Evolutionary conservation across 495 filamentous ascomycete species (phyloP), one percentile per base, ranked within the genome.

Genomic region (Hypomontagnella submonticulosa): DNA sequence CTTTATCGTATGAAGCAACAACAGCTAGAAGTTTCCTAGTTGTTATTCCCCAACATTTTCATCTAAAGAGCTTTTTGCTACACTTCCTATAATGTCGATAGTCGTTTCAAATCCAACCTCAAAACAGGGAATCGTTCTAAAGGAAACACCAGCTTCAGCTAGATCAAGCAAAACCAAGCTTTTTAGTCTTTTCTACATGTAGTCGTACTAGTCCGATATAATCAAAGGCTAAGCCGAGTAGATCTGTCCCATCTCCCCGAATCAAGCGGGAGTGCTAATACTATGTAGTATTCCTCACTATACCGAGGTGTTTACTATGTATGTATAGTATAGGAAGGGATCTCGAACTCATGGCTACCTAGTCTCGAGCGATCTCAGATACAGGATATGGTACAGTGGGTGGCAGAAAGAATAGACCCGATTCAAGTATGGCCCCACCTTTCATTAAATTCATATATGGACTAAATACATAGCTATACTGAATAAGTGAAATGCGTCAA

Each of bases 221-320:
- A 16, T 10, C 7, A 23, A 10, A 33, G 19, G 11, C 32, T 18
- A 50, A n/a, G 9, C 44, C 10, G 43, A 52, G 13, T 15, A 52
- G 41, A 53, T 65, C 54, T 23, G 41, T 49, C 61, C 27, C 50
- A 34, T 34, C 33, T 53, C 33, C 40, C 33, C 11, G 20, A 33
- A 13, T 52, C 15, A 4, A 42, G 1, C 30, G 19, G 30, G 40
- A 38, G 16, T 13, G 10, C 4, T 10, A n/a, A n/a, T n/a, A n/a
- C n/a, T n/a, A n/a, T n/a, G n/a, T n/a, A 33, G 43, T 47, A 49
- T 49, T 27, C 13, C 5, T 34, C 8, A 6, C 6, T 27, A 27
- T 27, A 27, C n/a, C n/a, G n/a, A n/a, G n/a, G n/a, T n/a, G n/a
- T n/a, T n/a, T n/a, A n/a, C 23, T 27, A 27, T 27, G 3, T 27